Evolutionary conservation across 305 asterid genomes (phyloP).

Genomic region (Fraxinus latifolia): DNA sequence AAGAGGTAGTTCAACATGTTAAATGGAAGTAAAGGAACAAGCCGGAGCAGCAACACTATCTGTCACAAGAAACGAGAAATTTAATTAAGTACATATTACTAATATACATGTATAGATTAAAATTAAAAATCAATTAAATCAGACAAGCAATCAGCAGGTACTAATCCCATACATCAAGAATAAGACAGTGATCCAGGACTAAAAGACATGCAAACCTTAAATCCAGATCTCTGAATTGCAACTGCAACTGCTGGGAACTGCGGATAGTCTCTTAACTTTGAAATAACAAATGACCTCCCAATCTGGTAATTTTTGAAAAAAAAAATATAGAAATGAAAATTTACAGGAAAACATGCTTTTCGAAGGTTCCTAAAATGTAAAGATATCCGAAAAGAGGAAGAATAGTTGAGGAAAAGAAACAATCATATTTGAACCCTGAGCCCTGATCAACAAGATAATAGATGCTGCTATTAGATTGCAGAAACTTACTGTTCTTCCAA

Average conservation of each 20-base stretch:
- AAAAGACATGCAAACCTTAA: conserved; percentile 56
- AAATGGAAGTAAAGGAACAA: conserved; percentile 92
- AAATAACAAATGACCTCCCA: conserved; percentile 80
- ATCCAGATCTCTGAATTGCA: conserved; percentile 87
- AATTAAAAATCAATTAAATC: neutral
- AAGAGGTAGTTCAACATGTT: conserved; percentile 94
- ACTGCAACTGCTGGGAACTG: conserved; percentile 91
- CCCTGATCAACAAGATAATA: conserved; percentile 4
- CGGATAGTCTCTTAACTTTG: conserved; percentile 82
- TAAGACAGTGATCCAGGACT: neutral
- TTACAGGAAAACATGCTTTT: neutral
- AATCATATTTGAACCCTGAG: neutral
- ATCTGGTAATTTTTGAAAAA: conserved; percentile 43
- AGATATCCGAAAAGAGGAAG: neutral
- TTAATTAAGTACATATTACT: neutral
- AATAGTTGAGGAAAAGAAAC: conserved; percentile 4
- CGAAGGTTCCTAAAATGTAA: neutral
- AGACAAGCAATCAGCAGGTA: neutral
- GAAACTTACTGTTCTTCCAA: conserved; percentile 86
- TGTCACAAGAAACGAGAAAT: conserved; percentile 33
- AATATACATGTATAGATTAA: neutral
- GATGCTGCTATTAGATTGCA: neutral
- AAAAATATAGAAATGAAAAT: neutral
- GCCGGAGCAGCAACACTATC: conserved; percentile 93
- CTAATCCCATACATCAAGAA: conserved; percentile 2